These are phyloP conservation scores for Mytilinidion resinicola DNA, from an alignment of 495 filamentous ascomycete genomes.

Conservation along the genomic window DNA sequence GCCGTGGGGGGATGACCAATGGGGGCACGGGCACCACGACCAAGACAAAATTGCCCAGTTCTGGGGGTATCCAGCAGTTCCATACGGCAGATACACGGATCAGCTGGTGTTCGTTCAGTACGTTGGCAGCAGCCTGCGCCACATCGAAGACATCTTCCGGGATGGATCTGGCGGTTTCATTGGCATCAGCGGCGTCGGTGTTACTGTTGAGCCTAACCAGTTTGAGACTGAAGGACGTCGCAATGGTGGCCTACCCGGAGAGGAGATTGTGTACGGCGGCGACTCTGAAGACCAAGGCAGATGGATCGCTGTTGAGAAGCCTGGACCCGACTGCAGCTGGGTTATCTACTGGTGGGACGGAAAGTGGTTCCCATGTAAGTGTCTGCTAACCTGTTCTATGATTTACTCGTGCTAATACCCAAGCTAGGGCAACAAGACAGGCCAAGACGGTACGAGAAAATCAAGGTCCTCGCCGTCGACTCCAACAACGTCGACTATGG, in stretches of 20 bases:
- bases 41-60: not conserved
- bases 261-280: not conserved
- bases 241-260: not conserved
- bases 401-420: too few species aligned
- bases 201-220: not conserved
- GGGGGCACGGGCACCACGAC: not conserved
- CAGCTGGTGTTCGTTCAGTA: not conserved
- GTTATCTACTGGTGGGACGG: not conserved
- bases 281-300: not conserved
- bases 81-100: not conserved
- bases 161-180: not conserved
- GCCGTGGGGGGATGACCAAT: not conserved
- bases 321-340: not conserved
- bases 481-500: too few species aligned
- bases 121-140: not conserved
- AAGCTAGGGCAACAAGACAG: too few species aligned
- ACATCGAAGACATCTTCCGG: not conserved
- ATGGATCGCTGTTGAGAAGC: not conserved
- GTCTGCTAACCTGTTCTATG: not conserved
- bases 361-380: not conserved
- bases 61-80: not conserved
- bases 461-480: too few species aligned
- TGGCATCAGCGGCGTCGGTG: not conserved
- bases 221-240: not conserved
- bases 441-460: too few species aligned